These are phyloP conservation scores for Coemansia sp. DNA, from an alignment of 192 early-diverging fungal genomes.

Conservation along the genomic window DNA sequence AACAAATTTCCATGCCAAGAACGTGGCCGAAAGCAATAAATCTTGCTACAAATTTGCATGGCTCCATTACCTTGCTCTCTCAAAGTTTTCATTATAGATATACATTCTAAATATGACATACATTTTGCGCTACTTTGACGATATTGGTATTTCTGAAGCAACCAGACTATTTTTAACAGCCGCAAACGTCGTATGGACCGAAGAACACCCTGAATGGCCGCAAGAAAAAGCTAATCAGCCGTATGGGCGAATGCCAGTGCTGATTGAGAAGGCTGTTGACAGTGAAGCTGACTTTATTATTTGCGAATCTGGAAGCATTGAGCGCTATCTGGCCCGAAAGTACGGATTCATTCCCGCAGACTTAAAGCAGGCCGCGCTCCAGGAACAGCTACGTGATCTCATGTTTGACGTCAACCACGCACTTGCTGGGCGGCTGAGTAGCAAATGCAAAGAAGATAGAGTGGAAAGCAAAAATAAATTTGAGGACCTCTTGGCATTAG, in stretches of 20 bases:
- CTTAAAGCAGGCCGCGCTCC: conserved; percentile 36
- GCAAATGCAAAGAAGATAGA: conserved; percentile 1
- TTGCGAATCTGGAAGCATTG: conserved; percentile 53
- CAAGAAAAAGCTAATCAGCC: conserved; percentile 53
- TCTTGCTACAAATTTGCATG: not conserved
- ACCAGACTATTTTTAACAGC: conserved; percentile 49
- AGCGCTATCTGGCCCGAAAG: conserved; percentile 55
- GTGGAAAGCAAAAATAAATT: not conserved
- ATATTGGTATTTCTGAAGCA: conserved; percentile 24
- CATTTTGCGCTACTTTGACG: conserved; percentile 41
- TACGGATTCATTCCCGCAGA: conserved; percentile 41
- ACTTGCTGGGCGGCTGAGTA: not conserved
- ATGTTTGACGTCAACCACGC: conserved; percentile 6
- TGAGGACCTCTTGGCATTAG: conserved; percentile 15
- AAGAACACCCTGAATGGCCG: conserved; percentile 55
- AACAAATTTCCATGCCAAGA: too few species aligned
- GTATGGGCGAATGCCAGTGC: conserved; percentile 55
- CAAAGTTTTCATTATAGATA: not conserved
- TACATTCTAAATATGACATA: conserved; percentile 11
- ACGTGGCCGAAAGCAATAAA: not conserved
- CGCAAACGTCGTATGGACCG: conserved; percentile 39
- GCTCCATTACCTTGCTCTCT: too few species aligned
- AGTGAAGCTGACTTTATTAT: conserved; percentile 32
- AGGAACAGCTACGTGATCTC: conserved; percentile 43
- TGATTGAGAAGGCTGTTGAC: conserved; percentile 47